Evolutionary conservation across 1,284 basidiomycete genomes (phyloP).

Genomic region (Malassezia vespertilionis): DNA sequence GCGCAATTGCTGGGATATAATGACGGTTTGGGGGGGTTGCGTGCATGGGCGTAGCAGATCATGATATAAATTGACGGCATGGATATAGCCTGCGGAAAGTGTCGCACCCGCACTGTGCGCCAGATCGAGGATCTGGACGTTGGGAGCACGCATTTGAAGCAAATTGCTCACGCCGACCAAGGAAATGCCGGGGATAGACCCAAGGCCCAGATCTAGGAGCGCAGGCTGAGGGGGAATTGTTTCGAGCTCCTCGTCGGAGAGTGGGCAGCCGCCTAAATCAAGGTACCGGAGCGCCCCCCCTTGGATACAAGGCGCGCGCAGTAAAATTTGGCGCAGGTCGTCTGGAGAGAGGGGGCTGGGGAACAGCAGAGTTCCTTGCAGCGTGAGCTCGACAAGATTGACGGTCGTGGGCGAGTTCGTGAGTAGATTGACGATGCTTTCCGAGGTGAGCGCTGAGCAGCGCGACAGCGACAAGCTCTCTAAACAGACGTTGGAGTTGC

Average conservation of each 20-base stretch:
- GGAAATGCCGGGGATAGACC: slow-evolving; percentile 65
- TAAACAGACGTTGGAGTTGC: slow-evolving; percentile 58
- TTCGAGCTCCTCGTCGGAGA: slow-evolving; percentile 54
- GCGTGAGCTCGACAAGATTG: slow-evolving; percentile 64
- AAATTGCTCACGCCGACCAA: slow-evolving; percentile 63
- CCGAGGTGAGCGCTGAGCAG: slow-evolving; percentile 54
- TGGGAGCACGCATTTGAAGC: slow-evolving; percentile 59
- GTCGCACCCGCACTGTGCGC: slow-evolving; percentile 54
- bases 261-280: slow-evolving; percentile 71
- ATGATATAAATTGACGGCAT: slow-evolving; percentile 53
- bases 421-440: slow-evolving; percentile 29
- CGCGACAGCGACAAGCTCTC: slow-evolving; percentile 74
- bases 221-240: slow-evolving; percentile 59
- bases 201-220: slow-evolving; percentile 59
- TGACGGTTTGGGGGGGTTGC: slow-evolving; percentile 29
- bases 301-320: slow-evolving; percentile 67
- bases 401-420: slow-evolving; percentile 28
- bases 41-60: slow-evolving; percentile 50
- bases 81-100: slow-evolving; percentile 49
- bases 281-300: slow-evolving; percentile 70
- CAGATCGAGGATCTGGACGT: slow-evolving; percentile 76
- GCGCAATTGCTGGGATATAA: slow-evolving; percentile 35
- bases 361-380: slow-evolving; percentile 80
- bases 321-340: slow-evolving; percentile 63
- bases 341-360: slow-evolving; percentile 63